These are phyloP conservation scores for Coemansia umbellata DNA, from an alignment of 192 early-diverging fungal species.

Conservation along the genomic window DNA sequence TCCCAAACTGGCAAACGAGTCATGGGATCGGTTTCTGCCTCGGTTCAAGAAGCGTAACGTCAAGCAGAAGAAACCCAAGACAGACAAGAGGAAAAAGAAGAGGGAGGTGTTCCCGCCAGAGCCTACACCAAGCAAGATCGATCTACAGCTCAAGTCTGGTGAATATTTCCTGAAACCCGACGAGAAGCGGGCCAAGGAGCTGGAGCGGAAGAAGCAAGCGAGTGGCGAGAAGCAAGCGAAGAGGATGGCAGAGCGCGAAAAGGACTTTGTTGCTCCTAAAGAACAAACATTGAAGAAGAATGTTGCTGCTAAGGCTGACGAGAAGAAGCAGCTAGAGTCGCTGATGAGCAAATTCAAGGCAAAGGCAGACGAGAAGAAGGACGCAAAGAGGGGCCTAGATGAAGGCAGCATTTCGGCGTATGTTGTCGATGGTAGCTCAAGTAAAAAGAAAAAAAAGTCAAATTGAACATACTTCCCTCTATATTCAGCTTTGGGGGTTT, in stretches of 20 bases:
- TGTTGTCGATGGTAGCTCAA: slow-evolving; percentile 5
- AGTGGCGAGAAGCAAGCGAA: slow-evolving; percentile 67
- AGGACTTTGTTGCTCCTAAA: slow-evolving; percentile 78
- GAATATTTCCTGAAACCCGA: slow-evolving; percentile 90
- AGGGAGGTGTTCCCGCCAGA: slow-evolving; percentile 83
- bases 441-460: slow-evolving; percentile 23
- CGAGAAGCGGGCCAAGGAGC: slow-evolving; percentile 60
- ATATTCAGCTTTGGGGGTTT: neutral
- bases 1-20: slow-evolving; percentile 85
- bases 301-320: slow-evolving; percentile 18
- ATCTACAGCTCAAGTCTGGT: slow-evolving; percentile 89
- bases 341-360: slow-evolving; percentile 48
- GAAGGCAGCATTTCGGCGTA: slow-evolving; percentile 13
- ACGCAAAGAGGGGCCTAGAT: slow-evolving; percentile 14
- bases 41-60: slow-evolving; percentile 92
- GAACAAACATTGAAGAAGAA: slow-evolving; percentile 37
- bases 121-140: slow-evolving; percentile 80
- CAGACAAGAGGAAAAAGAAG: slow-evolving; percentile 68
- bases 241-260: slow-evolving; percentile 66
- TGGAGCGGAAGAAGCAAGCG: slow-evolving; percentile 60
- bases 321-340: slow-evolving; percentile 39
- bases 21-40: slow-evolving; percentile 97
- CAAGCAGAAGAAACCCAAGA: slow-evolving; percentile 61
- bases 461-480: neutral
- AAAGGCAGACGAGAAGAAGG: slow-evolving; percentile 13